Base-by-base conservation (phyloP, 768 basidiomycete species). In the Boletus rubropictus region DNA sequence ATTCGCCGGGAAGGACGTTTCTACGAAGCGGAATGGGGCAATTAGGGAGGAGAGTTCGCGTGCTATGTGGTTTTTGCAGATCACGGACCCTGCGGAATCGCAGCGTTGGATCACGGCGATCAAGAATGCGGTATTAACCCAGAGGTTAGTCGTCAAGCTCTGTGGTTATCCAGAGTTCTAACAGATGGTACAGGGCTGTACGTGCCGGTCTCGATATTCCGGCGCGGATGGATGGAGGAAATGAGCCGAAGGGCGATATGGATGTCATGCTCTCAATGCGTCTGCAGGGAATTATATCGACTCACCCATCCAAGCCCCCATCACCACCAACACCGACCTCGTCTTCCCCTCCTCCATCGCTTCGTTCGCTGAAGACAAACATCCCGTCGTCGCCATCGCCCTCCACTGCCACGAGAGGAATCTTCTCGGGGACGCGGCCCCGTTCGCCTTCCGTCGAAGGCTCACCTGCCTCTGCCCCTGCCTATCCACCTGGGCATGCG, bases 261-360 rank as follows among this genome's bases (percentile, higher is more conserved):
- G 87, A 89, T 60, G 87, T 89, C 39, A 85, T 88, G 78, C 72
- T 89, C 29, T 83, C 84, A 25, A 86, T 89, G 73, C 81, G 82
- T 39, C 72, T 79, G 27, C 84, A 86, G 55, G 80, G 77, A n/a
- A 44, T 69, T 73, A 52, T 69, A 70, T 24, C 71, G 71, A 22
- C 63, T 65, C 43, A 62, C 34, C 44, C 52, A 34, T 37, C 36
- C 22, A 51, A 55, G 42, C 28, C 46, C 46, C 39, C 55, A 38
- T 37, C 49, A 7, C 61, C 55, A n/a, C 31, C 50, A 10, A 41
- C 42, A 14, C 51, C 67, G 11, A 52, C 62, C 32, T 58, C 64
- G 2, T 56, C 61, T 20, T 61, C 68, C 32, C 63, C 43, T 55
- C 55, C 46, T 58, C 66, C 48, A 51, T 63, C 53, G 33, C 58